Evolutionary conservation across 2,329 filamentous ascomycete genomes (phyloP), one percentile per base, ranked within the genome.

Genomic region (Thermoascus crustaceus): DNA sequence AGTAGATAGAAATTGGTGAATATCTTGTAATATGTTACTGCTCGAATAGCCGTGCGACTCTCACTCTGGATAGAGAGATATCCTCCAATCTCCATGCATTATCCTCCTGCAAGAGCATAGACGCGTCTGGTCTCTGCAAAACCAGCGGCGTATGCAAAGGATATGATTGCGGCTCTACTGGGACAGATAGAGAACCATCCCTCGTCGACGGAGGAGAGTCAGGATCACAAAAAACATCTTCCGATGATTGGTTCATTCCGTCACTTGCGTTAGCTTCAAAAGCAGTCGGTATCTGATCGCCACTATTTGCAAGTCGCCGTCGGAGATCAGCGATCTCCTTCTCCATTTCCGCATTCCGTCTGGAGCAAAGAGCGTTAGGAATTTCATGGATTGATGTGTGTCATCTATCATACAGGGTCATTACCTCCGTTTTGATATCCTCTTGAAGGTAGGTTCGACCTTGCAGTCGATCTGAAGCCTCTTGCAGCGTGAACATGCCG

Each of bases 361-460:
- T 79, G 37, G 27, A 25, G 5, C 35, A 10, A 13, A 16, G 20
- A 29, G 38, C 20, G 41, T 45, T 40, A 42, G 40, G 32, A 17
- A 32, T 7, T 17, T 25, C 13, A 22, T 6, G 33, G n/a, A 21
- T 17, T 21, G n/a, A 7, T 18, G 31, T 10, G 21, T 6, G 18
- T 7, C 2, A 16, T 14, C n/a, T 4, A 1, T 6, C 9, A 21
- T 18, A 14, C 7, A 3, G 7, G 10, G 9, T 13, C 29, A 20
- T 36, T 45, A 62, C 59, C 58, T 60, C 50, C 77, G 66, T 59
- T 80, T 80, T 33, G 75, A 78, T 22, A 80, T 68, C 40, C 78
- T 71, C 61, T 78, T 80, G 62, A 81, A 81, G 50, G 75, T 75
- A 43, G 74, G 71, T 47, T 80, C 76, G 50, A 81, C 76, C 49